A percentile compares a stretch with the other conserved stretches of the same genome.
Evolutionary conservation across 129 eudicot species (phyloP).

Genomic region (Deinandra increscens): DNA sequence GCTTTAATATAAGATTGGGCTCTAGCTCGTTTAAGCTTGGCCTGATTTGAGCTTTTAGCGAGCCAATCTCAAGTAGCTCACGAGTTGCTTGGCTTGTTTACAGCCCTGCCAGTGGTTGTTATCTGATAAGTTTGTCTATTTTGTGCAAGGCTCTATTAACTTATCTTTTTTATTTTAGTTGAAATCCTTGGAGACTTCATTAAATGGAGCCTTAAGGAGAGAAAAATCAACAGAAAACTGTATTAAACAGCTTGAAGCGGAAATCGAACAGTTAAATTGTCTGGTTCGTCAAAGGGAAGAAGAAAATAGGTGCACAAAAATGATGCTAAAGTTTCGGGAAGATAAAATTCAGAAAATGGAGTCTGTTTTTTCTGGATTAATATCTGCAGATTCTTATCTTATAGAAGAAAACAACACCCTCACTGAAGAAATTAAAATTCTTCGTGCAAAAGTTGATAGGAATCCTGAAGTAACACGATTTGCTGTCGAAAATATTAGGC

Average conservation of each 20-base stretch:
- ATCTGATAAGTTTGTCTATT: neutral
- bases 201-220: slow-evolving; percentile 85
- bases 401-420: slow-evolving; percentile 67
- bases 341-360: slow-evolving; percentile 85
- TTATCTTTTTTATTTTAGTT: slow-evolving; percentile 38
- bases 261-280: slow-evolving; percentile 76
- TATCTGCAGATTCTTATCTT: slow-evolving; percentile 60
- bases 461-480: slow-evolving; percentile 95
- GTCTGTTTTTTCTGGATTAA: slow-evolving; percentile 46
- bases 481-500: slow-evolving; percentile 86
- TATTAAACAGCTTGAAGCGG: slow-evolving; percentile 74
- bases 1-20: too few relatives aligned
- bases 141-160: neutral
- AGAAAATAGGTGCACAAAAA: slow-evolving; percentile 74
- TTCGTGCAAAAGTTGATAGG: slow-evolving; percentile 64
- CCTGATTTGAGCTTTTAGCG: too few relatives aligned
- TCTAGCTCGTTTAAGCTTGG: too few relatives aligned
- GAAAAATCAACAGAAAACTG: slow-evolving; percentile 78
- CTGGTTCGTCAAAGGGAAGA: slow-evolving; percentile 91
- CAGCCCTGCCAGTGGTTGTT: neutral
- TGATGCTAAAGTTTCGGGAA: slow-evolving; percentile 87
- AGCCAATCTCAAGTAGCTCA: too few relatives aligned
- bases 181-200: slow-evolving; percentile 68
- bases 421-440: slow-evolving; percentile 58
- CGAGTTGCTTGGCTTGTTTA: too few relatives aligned